Conservation (phyloP, 78 protist species). For the Dictyostelium citrinum region DNA sequence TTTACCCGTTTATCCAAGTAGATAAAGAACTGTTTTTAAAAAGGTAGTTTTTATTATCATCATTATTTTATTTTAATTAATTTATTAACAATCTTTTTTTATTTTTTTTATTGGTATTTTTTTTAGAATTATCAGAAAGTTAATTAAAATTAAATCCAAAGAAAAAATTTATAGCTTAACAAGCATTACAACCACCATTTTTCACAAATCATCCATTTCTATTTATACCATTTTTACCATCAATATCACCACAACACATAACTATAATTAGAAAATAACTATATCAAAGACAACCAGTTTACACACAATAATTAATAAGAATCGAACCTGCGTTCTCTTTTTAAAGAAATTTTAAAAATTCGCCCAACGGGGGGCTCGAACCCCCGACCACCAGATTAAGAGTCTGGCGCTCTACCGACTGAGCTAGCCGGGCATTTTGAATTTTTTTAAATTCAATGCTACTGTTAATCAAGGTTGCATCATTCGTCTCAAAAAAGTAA, state of each 20-base stretch:
- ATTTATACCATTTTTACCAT: conserved; percentile 15
- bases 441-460: too few species aligned
- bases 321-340: too few species aligned
- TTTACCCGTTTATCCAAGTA: conserved; percentile 52
- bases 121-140: conserved; percentile 57
- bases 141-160: conserved; percentile 65
- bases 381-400: conserved; percentile 51
- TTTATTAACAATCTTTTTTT: too few species aligned
- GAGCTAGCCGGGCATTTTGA: conserved; percentile 85
- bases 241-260: too few species aligned
- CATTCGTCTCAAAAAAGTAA: too few species aligned
- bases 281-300: too few species aligned
- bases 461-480: too few species aligned
- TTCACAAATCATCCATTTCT: conserved; percentile 59
- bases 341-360: neutral
- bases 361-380: conserved; percentile 59
- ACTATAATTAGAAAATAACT: too few species aligned
- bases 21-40: conserved; percentile 54
- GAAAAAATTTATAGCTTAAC: conserved; percentile 53
- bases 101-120: neutral
- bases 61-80: neutral
- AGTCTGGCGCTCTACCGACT: conserved; percentile 89
- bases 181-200: conserved; percentile 57
- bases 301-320: too few species aligned
- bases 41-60: neutral